Conservation (phyloP, 257 asterid species). For the Henckelia pumila region DNA sequence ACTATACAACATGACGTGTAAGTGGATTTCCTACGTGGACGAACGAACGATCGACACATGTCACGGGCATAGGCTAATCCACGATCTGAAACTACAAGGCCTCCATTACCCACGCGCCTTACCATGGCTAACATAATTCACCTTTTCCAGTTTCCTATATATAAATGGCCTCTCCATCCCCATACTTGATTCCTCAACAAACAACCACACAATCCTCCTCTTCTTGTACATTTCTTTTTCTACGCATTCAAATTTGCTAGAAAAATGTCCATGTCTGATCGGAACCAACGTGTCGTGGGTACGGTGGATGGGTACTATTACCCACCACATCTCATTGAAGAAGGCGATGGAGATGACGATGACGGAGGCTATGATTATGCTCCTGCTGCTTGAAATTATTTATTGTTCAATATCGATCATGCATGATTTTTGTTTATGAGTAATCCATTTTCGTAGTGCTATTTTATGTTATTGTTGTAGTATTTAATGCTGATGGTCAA, state of each 20-base stretch:
- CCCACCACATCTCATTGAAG: background rate
- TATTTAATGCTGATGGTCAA: background rate
- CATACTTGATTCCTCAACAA: slow-evolving; percentile 4
- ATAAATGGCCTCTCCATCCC: background rate
- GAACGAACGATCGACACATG: background rate
- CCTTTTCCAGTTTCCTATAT: slow-evolving; percentile 5
- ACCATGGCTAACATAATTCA: slow-evolving; percentile 14
- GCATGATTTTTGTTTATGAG: background rate
- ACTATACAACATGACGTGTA: background rate
- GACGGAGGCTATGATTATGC: slow-evolving; percentile 35
- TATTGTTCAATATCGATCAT: background rate
- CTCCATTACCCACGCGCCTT: slow-evolving; percentile 21
- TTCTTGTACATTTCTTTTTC: background rate
- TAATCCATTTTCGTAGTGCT: too few species aligned
- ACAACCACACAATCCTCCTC: background rate
- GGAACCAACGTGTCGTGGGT: background rate
- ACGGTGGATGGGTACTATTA: background rate
- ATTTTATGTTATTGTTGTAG: background rate
- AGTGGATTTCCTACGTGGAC: slow-evolving; percentile 22
- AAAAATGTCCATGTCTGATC: background rate
- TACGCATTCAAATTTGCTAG: background rate
- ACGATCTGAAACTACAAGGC: background rate
- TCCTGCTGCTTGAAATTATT: slow-evolving; percentile 34
- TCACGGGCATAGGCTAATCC: background rate
- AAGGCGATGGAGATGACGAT: slow-evolving; percentile 32